Percentiles rank a stretch among this genome's conserved stretches.
Conservation (phyloP, 192 early-diverging fungal species). For the Chytriomyces confervae region DNA sequence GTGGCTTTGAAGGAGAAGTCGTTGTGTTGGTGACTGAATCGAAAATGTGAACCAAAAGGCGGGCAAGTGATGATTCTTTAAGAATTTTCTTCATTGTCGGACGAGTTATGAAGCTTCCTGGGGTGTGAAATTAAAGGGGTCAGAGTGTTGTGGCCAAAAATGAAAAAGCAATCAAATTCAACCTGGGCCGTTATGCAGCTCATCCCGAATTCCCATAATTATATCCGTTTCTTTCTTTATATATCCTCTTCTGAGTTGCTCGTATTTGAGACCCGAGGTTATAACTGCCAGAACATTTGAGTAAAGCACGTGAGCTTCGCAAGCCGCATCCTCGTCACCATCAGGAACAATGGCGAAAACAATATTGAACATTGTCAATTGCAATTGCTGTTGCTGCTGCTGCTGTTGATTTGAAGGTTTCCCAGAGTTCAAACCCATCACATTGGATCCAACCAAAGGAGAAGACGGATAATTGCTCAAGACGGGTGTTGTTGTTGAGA, state of each 20-base stretch:
- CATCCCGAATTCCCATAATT: constrained; percentile 74
- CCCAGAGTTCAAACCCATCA: background rate
- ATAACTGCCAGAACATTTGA: constrained; percentile 71
- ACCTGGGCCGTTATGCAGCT: constrained; percentile 39
- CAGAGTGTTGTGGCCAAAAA: background rate
- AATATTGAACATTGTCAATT: constrained; percentile 78
- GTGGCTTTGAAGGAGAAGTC: background rate
- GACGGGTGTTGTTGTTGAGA: background rate
- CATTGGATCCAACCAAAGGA: background rate
- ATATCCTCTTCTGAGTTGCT: constrained; percentile 77
- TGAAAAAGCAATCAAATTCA: constrained; percentile 5
- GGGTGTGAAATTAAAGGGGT: background rate
- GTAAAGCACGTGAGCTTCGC: constrained; percentile 73
- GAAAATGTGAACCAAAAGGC: constrained; percentile 67
- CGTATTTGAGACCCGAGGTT: constrained; percentile 76
- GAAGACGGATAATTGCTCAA: background rate
- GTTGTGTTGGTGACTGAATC: constrained; percentile 47
- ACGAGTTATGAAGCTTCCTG: constrained; percentile 17
- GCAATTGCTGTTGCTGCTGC: constrained; percentile 28
- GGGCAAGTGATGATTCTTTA: constrained; percentile 63
- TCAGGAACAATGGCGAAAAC: constrained; percentile 70
- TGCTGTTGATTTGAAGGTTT: background rate
- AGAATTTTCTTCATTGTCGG: constrained; percentile 60
- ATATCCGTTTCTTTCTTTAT: constrained; percentile 75
- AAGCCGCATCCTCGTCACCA: constrained; percentile 7